These are phyloP conservation scores for Sarocladiaceae sp. DNA, from an alignment of 2,329 filamentous ascomycete genomes.

Conservation along the genomic window DNA sequence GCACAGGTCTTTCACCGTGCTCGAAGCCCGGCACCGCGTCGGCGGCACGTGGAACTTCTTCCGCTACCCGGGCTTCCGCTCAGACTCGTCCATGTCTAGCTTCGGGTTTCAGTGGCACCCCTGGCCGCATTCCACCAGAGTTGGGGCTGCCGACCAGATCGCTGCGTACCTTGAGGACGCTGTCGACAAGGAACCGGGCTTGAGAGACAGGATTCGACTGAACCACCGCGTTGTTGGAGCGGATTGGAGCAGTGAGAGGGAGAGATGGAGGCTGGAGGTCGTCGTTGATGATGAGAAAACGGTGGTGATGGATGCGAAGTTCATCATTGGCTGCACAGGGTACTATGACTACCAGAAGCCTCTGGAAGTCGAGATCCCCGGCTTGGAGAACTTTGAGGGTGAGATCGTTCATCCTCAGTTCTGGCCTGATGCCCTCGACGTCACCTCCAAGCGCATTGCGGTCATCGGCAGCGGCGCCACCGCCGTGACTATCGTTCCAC, in stretches of 20 bases:
- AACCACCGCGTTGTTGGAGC: conserved; percentile 37
- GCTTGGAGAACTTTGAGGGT: conserved; percentile 58
- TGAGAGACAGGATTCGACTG: conserved; percentile 45
- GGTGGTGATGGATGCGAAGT: conserved; percentile 34
- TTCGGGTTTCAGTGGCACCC: conserved; percentile 64
- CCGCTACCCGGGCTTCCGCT: conserved; percentile 64
- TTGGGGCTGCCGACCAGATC: conserved; percentile 44
- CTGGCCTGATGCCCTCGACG: conserved; percentile 62
- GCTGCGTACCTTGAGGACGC: conserved; percentile 44
- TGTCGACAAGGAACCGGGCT: conserved; percentile 34
- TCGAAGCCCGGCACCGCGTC: conserved; percentile 56
- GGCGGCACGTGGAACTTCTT: conserved; percentile 73
- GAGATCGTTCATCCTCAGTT: conserved; percentile 62
- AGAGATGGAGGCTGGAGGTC: conserved; percentile 43
- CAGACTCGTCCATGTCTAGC: conserved; percentile 51
- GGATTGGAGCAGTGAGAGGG: conserved; percentile 46
- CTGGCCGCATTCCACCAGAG: conserved; percentile 49
- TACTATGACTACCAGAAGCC: conserved; percentile 66
- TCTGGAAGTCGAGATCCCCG: conserved; percentile 53
- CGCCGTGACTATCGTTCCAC: conserved; percentile 66
- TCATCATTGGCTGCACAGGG: conserved; percentile 51
- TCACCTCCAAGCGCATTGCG: conserved; percentile 57
- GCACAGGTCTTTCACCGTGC: conserved; percentile 48
- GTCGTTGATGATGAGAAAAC: background rate
- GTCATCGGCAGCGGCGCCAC: conserved; percentile 72